phyloP scores from a whole-genome alignment of 106 monocot species.

The Allium sativum region DNA sequence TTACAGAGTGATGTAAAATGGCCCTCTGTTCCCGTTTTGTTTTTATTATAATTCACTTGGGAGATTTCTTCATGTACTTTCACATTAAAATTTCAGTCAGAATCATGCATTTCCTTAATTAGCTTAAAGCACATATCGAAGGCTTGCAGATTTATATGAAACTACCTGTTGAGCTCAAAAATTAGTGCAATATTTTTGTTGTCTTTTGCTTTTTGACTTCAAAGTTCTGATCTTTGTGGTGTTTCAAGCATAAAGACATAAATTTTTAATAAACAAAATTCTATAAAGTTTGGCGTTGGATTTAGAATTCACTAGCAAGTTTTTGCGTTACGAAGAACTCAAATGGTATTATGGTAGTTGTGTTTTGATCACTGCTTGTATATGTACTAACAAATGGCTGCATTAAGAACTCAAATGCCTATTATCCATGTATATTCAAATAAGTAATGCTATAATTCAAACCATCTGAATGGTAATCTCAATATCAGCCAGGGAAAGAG shows the following conservation, averaged over 20 bases:
- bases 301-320: background rate
- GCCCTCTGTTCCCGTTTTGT: too few relatives aligned
- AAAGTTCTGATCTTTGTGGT: background rate
- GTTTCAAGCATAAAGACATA: background rate
- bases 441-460: too few relatives aligned
- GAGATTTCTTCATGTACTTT: too few relatives aligned
- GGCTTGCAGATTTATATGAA: slow-evolving; percentile 25
- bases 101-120: too few relatives aligned
- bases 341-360: background rate
- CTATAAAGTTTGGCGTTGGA: background rate
- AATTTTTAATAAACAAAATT: background rate
- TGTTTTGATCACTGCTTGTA: background rate
- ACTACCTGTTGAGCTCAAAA: slow-evolving; percentile 39
- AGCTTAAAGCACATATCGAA: slow-evolving; percentile 42
- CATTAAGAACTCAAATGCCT: too few relatives aligned
- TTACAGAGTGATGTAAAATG: too few relatives aligned
- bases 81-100: too few relatives aligned
- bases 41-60: too few relatives aligned
- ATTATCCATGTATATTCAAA: too few relatives aligned
- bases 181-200: slow-evolving; percentile 30
- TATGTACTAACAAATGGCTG: background rate
- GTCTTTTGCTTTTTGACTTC: slow-evolving; percentile 4
- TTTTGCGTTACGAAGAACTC: background rate
- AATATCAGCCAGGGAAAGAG: background rate
- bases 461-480: background rate